phyloP scores from a whole-genome alignment of 2,329 filamentous ascomycete species.

The Cadophora gregata region DNA sequence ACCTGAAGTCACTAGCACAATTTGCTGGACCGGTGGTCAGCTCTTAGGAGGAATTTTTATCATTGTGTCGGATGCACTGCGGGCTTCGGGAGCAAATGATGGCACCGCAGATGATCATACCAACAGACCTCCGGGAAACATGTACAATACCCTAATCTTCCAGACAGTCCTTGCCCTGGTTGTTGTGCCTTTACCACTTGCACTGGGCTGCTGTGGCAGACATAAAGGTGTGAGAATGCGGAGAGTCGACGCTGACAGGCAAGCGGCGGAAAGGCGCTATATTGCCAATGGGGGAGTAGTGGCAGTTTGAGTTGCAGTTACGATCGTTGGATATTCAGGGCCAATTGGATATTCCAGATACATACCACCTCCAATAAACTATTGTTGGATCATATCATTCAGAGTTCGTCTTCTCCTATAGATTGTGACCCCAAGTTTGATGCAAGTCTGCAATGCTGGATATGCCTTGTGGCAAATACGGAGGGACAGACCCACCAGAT shows the following conservation, averaged over 20 bases:
- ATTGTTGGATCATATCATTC: neutral
- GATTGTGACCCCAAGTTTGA: neutral
- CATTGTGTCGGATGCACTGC: conserved; percentile 78
- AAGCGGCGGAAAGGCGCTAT: conserved; percentile 28
- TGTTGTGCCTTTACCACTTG: conserved; percentile 70
- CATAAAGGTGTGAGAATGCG: conserved; percentile 56
- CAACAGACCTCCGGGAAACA: conserved; percentile 66
- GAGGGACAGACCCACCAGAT: too few species aligned
- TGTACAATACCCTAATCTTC: conserved; percentile 79
- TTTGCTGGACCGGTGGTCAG: conserved; percentile 88
- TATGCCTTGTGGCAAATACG: too few species aligned
- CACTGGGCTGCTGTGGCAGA: conserved; percentile 73
- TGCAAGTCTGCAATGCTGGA: neutral
- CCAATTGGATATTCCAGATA: neutral
- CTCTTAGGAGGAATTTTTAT: conserved; percentile 85
- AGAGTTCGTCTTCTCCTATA: neutral
- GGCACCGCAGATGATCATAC: conserved; percentile 51
- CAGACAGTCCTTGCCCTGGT: conserved; percentile 73
- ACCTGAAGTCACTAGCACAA: conserved; percentile 82
- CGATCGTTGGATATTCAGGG: neutral
- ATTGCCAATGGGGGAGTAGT: conserved; percentile 17
- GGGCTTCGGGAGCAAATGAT: conserved; percentile 47
- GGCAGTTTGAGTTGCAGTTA: conserved; percentile 14
- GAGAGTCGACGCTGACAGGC: conserved; percentile 50
- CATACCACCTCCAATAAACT: neutral